Conservation (phyloP, 1,284 basidiomycete species). For the Leccinum glutinopallens region DNA sequence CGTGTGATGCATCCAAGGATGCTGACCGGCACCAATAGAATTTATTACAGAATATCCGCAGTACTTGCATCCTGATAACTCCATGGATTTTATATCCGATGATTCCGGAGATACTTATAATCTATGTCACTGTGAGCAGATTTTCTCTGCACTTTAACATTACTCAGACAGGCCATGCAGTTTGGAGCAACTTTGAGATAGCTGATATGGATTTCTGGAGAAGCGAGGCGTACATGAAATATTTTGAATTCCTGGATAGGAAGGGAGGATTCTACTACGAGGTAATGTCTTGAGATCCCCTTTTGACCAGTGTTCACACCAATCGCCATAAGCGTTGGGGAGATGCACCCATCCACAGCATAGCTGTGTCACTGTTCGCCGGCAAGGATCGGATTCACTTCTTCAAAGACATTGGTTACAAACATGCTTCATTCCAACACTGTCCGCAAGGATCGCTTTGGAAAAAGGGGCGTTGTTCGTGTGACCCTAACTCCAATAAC, state of each 20-base stretch:
- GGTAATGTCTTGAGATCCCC: conserved; percentile 38
- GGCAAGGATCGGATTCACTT: conserved; percentile 74
- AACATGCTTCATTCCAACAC: conserved; percentile 61
- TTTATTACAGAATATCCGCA: conserved; percentile 71
- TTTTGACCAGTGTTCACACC: conserved; percentile 7
- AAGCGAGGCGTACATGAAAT: conserved; percentile 72
- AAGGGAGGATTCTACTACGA: conserved; percentile 88
- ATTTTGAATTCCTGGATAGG: conserved; percentile 77
- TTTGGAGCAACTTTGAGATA: conserved; percentile 88
- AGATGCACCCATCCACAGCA: conserved; percentile 86
- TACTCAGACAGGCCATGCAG: conserved; percentile 36
- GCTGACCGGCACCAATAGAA: conserved; percentile 41
- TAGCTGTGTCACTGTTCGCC: conserved; percentile 76
- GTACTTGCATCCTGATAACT: conserved; percentile 69
- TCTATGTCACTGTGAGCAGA: conserved; percentile 73
- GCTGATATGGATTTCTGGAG: conserved; percentile 84
- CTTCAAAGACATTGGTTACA: conserved; percentile 61
- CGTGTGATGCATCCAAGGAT: background rate
- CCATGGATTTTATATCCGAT: conserved; percentile 76
- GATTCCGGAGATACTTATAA: conserved; percentile 74
- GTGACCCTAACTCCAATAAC: conserved; percentile 44
- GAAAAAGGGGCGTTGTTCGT: conserved; percentile 50
- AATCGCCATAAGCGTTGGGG: conserved; percentile 68
- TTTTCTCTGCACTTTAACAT: background rate
- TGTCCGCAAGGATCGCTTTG: conserved; percentile 58